phyloP scores from a whole-genome alignment of 1,284 basidiomycete genomes.

The Malassezia brasiliensis region DNA sequence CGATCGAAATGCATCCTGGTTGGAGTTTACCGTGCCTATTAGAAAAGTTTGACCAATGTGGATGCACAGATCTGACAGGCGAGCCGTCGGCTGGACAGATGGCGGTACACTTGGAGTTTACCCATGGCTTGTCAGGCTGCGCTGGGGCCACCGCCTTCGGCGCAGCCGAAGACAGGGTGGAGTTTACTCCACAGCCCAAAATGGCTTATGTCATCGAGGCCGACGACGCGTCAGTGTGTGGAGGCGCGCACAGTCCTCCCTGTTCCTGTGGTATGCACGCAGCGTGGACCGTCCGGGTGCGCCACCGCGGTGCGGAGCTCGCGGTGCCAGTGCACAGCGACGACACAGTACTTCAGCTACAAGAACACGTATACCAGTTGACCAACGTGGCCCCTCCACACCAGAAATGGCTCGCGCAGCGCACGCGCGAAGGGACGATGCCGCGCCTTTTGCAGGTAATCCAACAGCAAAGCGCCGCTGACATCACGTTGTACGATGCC shows the following conservation, averaged over 20 bases:
- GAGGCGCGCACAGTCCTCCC: too few species aligned
- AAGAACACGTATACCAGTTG: background rate
- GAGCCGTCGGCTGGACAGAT: background rate
- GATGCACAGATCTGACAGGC: too few species aligned
- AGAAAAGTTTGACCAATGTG: too few species aligned
- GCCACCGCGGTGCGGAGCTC: background rate
- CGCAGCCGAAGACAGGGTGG: background rate
- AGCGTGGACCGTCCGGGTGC: background rate
- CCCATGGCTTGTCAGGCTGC: too few species aligned
- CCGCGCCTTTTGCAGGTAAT: background rate
- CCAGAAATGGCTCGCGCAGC: conserved; percentile 11
- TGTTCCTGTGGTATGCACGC: background rate
- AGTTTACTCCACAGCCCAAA: background rate
- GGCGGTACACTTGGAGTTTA: background rate
- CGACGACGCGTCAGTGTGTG: too few species aligned
- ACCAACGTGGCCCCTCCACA: background rate
- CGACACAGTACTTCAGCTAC: background rate
- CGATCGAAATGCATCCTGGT: too few species aligned
- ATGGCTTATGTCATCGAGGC: background rate
- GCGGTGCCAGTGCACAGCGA: background rate
- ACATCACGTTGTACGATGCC: background rate
- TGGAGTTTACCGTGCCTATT: too few species aligned
- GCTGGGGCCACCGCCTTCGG: background rate
- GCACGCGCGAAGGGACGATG: background rate
- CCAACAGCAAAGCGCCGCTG: background rate